Conservation (phyloP, 768 basidiomycete species). For the Tulasnella sp. region DNA sequence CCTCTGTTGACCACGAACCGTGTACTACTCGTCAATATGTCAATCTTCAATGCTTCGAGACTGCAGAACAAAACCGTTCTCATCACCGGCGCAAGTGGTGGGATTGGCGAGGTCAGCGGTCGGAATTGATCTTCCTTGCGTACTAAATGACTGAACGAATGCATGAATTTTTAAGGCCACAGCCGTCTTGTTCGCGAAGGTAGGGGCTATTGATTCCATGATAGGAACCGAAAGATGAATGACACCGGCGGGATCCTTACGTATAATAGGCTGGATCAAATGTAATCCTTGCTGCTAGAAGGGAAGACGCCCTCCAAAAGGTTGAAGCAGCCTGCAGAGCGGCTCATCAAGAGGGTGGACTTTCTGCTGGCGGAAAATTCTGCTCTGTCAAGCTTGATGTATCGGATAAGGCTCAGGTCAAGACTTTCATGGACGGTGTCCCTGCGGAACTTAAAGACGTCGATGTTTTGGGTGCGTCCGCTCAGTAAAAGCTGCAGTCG, state of each 20-base stretch:
- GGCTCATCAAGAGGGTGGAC: constrained; percentile 65
- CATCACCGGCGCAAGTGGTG: constrained; percentile 82
- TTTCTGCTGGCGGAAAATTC: constrained; percentile 71
- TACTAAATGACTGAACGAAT: not conserved
- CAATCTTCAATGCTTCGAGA: constrained; percentile 72
- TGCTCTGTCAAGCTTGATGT: constrained; percentile 69
- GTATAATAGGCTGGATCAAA: constrained; percentile 67
- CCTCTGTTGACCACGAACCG: not conserved
- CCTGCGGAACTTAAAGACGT: constrained; percentile 62
- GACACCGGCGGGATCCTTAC: not conserved
- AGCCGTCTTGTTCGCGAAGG: constrained; percentile 83
- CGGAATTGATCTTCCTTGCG: not conserved
- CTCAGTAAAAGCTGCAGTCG: not conserved
- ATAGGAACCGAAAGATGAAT: not conserved
- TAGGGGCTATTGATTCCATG: constrained; percentile 28
- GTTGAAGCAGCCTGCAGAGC: constrained; percentile 58
- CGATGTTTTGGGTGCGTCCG: constrained; percentile 67
- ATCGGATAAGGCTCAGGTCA: constrained; percentile 64
- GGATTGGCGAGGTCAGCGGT: constrained; percentile 72
- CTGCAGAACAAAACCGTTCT: constrained; percentile 79
- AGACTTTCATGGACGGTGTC: constrained; percentile 60
- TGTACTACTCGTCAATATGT: constrained; percentile 25
- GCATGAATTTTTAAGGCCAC: constrained; percentile 51
- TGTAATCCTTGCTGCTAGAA: constrained; percentile 74
- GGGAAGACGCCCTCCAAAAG: constrained; percentile 60